Base-by-base conservation (phyloP, 2,329 filamentous ascomycete species). In the Cladophialophora exuberans region DNA sequence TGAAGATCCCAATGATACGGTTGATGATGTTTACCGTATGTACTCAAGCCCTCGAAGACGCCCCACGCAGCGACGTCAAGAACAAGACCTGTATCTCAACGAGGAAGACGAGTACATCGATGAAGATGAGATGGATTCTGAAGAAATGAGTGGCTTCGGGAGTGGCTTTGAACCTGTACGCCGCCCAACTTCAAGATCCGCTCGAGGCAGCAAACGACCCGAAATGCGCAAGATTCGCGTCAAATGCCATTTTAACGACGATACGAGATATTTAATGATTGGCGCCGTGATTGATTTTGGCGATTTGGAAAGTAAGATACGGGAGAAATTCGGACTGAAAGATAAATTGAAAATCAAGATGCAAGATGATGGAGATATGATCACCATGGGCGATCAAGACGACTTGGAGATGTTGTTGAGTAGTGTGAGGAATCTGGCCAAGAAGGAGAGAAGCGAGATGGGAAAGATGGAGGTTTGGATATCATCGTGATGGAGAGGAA, bases 351-450 rank as follows among this genome's bases (percentile, higher is more conserved):
- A 84, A 54, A 93, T 97, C 76, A 95, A 92, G 79, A 87, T 97
- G 73, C 94, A 94, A 78, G 94, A 97, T 64, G 56, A 60, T 39
- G 88, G 88, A 2, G 93, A 97, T 67, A 93, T 97, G 88, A 95
- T 99, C 67, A 97, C 93, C 26, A 87, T 99, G 83, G 91, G 88
- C 25, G 94, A 99, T 71, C 90, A 97, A 72, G 94, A 99, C 67
- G 94, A 99, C 75, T 74, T 97, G 60, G 92, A 97, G 46, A 89
- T 97, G 84, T 85, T 90, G 23, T 80, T 97, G 50, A 81, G 83
- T 70, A 82, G 78, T 42, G 85, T 86, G 5, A 89, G 84, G 71
- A 81, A 82, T 45, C 75, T 77, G 56, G 91, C 88, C 43, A 83
- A 79, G 73, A 88, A 83, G 71, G 87, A 93, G 69, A 83, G 85